A percentile compares a stretch with the other conserved stretches of the same genome.
Conservation (phyloP, 306 rosid genomes). For the Castanea crenata region DNA sequence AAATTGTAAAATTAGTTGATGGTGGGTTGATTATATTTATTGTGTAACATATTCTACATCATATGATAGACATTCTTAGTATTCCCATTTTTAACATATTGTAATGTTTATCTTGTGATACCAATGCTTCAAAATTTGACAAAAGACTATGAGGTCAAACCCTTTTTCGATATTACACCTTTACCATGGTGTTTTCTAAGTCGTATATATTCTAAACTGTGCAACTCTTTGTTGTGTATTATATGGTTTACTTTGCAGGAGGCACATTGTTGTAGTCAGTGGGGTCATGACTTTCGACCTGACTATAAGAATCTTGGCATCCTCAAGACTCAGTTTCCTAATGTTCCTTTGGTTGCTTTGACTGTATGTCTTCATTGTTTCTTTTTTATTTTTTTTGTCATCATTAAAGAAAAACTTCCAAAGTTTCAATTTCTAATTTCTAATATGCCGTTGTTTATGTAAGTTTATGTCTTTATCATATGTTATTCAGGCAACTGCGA, state of each 20-base stretch:
- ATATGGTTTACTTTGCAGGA: slow-evolving; percentile 55
- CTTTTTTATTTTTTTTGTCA: not conserved
- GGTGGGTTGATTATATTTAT: too few relatives aligned
- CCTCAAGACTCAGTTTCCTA: slow-evolving; percentile 94
- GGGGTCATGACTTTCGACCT: slow-evolving; percentile 99
- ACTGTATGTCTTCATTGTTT: slow-evolving; percentile 54
- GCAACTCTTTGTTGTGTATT: slow-evolving; percentile 18
- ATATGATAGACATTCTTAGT: not conserved
- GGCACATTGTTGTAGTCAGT: slow-evolving; percentile 99
- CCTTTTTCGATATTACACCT: not conserved
- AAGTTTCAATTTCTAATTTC: slow-evolving; percentile 9
- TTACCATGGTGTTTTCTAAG: not conserved
- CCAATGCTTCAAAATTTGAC: not conserved
- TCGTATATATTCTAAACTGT: not conserved
- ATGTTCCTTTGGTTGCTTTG: slow-evolving; percentile 82
- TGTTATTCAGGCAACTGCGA: slow-evolving; percentile 85
- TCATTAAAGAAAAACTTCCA: slow-evolving; percentile 8
- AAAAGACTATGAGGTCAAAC: not conserved
- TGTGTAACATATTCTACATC: too few relatives aligned
- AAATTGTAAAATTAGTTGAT: too few relatives aligned
- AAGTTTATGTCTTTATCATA: slow-evolving; percentile 4
- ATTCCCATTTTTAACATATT: not conserved
- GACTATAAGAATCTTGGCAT: slow-evolving; percentile 95
- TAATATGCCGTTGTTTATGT: not conserved
- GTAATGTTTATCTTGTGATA: not conserved